Evolutionary conservation across 2,329 filamentous ascomycete species (phyloP).

Genomic region (Drechslerella dactyloides): DNA sequence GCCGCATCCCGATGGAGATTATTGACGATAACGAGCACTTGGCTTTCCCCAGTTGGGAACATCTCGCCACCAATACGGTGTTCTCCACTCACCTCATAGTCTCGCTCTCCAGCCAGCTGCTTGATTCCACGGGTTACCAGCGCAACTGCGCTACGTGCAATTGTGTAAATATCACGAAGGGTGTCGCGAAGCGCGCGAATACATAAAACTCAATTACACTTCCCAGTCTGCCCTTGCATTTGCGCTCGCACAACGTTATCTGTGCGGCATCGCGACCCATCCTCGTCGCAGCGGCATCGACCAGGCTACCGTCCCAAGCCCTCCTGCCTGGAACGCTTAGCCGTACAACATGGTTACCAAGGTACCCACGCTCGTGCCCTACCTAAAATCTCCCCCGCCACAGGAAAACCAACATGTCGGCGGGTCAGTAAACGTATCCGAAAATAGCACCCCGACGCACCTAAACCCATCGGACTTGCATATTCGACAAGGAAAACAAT

Average conservation of each 20-base stretch:
- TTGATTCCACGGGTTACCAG: not conserved
- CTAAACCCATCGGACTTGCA: not conserved
- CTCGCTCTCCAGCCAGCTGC: not conserved
- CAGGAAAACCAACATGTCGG: not conserved
- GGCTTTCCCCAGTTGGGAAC: not conserved
- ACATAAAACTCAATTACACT: conserved; percentile 11
- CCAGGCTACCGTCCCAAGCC: not conserved
- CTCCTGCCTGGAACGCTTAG: not conserved
- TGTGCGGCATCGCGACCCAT: conserved; percentile 31
- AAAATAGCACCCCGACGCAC: conserved; percentile 5
- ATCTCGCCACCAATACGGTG: conserved; percentile 13
- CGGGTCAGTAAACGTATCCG: not conserved
- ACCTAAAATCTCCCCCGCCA: not conserved
- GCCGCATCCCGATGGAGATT: conserved; percentile 1
- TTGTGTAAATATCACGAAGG: conserved; percentile 9
- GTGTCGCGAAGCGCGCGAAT: conserved; percentile 45
- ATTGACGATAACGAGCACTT: conserved; percentile 16
- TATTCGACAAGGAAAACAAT: no score
- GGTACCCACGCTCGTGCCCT: not conserved
- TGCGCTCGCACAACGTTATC: no score
- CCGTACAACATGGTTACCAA: not conserved
- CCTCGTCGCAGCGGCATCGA: not conserved
- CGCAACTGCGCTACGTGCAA: not conserved
- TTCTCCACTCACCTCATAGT: not conserved
- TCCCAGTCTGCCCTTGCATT: not conserved